These are phyloP conservation scores for Triticum turgidum DNA, from an alignment of 176 grass and related monocot genomes.

Conservation along the genomic window DNA sequence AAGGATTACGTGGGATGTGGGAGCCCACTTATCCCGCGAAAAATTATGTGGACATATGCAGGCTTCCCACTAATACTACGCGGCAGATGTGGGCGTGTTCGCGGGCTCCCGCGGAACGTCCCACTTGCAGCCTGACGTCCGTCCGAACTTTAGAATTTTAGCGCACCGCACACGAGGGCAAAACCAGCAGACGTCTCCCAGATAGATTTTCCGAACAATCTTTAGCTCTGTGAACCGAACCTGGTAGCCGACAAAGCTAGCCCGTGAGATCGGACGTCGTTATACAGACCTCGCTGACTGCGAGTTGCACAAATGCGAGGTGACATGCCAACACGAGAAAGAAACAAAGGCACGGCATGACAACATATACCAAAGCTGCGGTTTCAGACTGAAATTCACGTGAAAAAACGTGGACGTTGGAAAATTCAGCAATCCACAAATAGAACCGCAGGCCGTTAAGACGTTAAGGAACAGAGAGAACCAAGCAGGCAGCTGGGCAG, in stretches of 20 bases:
- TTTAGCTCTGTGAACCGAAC: not conserved
- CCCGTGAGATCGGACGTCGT: slow-evolving; percentile 1
- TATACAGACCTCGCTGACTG: not conserved
- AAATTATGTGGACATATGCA: too few relatives aligned
- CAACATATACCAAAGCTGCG: not conserved
- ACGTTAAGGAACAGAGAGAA: not conserved
- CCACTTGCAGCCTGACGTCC: too few relatives aligned
- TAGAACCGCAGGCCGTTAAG: not conserved
- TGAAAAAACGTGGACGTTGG: not conserved
- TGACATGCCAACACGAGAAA: slow-evolving; percentile 4
- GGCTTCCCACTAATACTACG: too few relatives aligned
- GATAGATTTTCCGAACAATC: too few relatives aligned
- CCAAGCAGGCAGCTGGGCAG: not conserved
- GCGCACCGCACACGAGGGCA: too few relatives aligned
- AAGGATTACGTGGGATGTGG: too few relatives aligned
- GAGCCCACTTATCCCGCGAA: too few relatives aligned
- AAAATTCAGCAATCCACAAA: not conserved
- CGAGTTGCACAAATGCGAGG: not conserved
- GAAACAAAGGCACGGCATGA: not conserved
- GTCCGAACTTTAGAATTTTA: too few relatives aligned
- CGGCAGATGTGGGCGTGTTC: too few relatives aligned
- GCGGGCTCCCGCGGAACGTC: too few relatives aligned
- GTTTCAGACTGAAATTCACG: not conserved
- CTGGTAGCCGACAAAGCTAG: not conserved
- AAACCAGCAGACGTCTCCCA: too few relatives aligned